phyloP scores from a whole-genome alignment of 2,329 filamentous ascomycete species.

The Fusarium sp. region DNA sequence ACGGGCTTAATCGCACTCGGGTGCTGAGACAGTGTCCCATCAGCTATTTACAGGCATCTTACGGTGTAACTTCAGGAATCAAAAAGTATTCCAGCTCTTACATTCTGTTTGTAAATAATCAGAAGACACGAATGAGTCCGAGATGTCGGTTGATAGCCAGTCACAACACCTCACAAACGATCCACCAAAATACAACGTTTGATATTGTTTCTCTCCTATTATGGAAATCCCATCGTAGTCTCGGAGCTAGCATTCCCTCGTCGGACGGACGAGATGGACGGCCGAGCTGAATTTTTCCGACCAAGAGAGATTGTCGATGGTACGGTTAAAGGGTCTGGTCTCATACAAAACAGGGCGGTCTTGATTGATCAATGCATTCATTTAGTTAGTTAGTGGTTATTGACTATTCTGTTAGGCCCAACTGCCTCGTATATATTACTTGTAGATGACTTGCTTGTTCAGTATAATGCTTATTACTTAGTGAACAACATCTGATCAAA shows the following conservation, averaged over 20 bases:
- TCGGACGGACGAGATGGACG: neutral
- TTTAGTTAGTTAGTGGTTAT: neutral
- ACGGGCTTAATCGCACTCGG: neutral
- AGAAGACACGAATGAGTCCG: neutral
- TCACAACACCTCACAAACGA: neutral
- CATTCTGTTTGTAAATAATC: neutral
- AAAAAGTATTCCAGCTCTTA: neutral
- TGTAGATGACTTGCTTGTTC: neutral
- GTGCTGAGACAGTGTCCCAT: neutral
- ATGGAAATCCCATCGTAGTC: neutral
- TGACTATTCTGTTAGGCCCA: neutral
- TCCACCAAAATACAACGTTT: neutral
- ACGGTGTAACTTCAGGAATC: too few relatives aligned
- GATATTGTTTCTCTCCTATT: neutral
- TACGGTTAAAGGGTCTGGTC: neutral
- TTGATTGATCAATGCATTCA: neutral
- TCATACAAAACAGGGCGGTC: neutral
- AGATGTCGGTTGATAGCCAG: neutral
- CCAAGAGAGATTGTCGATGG: neutral
- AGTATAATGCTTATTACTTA: neutral
- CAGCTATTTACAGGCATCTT: neutral
- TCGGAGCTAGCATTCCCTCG: neutral
- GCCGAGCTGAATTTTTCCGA: neutral
- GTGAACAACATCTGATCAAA: neutral
- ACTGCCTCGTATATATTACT: too few relatives aligned